Base-by-base conservation (phyloP, 2,329 filamentous ascomycete species). In the Cladosporium sp. region DNA sequence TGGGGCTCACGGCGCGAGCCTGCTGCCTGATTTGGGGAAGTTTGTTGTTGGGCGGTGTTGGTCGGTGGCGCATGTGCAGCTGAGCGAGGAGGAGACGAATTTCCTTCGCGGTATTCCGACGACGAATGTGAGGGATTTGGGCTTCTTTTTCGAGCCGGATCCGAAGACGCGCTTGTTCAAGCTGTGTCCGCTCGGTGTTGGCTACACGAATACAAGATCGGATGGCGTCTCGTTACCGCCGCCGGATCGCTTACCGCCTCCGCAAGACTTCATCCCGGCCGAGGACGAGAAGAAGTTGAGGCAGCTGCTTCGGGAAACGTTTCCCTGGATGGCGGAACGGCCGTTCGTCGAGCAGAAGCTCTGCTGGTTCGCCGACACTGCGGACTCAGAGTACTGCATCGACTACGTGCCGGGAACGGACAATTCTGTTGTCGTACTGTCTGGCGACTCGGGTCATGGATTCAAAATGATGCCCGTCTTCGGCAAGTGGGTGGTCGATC, bases 121-220 rank as follows among this genome's bases (percentile, higher is more conserved):
- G 0, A 81, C 77, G 0, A 82, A 83, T 49, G 77, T 77, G 1
- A 75, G 82, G 2, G 82, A 85, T 55, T 68, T 84, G 0, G 81
- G 81, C 0, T 85, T 85, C 70, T 81, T 83, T 67, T 85, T 85
- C 53, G 82, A 85, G 63, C 81, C 82, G 0, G 82, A 85, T 57
- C 76, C 73, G 0, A 71, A 74, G 55, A 83, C 80, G 0, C 74
- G 75, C 18, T 64, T 83, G 4, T 66, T 85, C 41, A 85, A 85
- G 66, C 61, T 85, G 9, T 84, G 80, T 58, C 79, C 80, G 0
- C 74, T 78, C 63, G 80, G 80, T 2, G 78, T 75, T 0, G 82
- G 81, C 0, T 82, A 73, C 56, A 71, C 73, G 46, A 78, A 81
- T 58, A 76, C 76, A 10, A 76, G 80, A 54, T 62, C 61, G 1